phyloP scores from a whole-genome alignment of 1,139 yeast genomes.

The Citeromyces hawaiiensis region DNA sequence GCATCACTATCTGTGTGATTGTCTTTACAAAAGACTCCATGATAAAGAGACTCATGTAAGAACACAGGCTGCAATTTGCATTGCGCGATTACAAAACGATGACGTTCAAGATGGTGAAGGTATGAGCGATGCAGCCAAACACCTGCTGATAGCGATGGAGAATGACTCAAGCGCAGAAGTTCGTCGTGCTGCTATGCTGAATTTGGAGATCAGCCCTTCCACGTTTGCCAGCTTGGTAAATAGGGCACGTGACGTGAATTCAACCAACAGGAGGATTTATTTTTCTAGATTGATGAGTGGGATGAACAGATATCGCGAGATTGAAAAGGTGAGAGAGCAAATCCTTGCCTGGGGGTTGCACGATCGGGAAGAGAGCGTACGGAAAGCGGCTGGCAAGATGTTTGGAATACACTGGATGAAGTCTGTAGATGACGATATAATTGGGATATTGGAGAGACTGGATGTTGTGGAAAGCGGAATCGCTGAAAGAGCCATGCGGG shows the following conservation, averaged over 20 bases:
- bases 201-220: constrained; percentile 38
- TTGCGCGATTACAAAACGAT: constrained; percentile 64
- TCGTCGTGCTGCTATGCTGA: constrained; percentile 69
- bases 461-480: constrained; percentile 54
- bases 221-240: constrained; percentile 57
- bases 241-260: constrained; percentile 71
- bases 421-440: constrained; percentile 53
- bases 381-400: constrained; percentile 60
- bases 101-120: constrained; percentile 28
- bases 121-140: constrained; percentile 29
- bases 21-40: constrained; percentile 47
- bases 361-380: constrained; percentile 71
- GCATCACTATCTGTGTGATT: constrained; percentile 48
- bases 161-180: constrained; percentile 85
- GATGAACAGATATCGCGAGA: constrained; percentile 50
- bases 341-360: constrained; percentile 74
- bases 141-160: constrained; percentile 42
- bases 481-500: constrained; percentile 54
- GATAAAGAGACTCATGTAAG: constrained; percentile 78
- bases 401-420: constrained; percentile 64
- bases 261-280: constrained; percentile 58
- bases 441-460: constrained; percentile 57
- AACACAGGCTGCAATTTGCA: constrained; percentile 69
- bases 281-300: constrained; percentile 59
- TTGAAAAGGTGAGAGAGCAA: constrained; percentile 52